Evolutionary conservation across 1,284 basidiomycete genomes (phyloP), one percentile per base, ranked within the genome.

Genomic region (Melampsora abietis-canadensis): DNA sequence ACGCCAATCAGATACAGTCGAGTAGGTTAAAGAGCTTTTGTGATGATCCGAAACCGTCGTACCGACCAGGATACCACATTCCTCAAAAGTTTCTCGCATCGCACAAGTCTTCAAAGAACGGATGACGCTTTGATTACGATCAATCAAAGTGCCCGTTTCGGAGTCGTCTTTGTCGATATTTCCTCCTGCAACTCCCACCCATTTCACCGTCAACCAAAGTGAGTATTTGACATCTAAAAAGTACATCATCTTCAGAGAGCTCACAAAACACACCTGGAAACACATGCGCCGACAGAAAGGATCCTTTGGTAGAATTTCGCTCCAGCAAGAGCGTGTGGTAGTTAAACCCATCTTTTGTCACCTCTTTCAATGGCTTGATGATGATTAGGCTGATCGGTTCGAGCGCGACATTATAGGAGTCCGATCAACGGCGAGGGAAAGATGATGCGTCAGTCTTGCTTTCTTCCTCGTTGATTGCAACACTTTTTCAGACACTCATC

Each of bases 21-120:
- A 46, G 24, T 59, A 51, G 46, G 47, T 64, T 24, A 61, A 47
- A 67, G 15, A 17, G 24, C 67, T 66, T 21, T 37, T 54, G 67
- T 27, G 27, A 76, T 73, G 37, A 65, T 67, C 21, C 75, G 76
- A 34, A 5, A 40, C 37, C 37, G 37, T 40, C 10, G 37, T 40
- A 2, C 69, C 69, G n/a, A 57, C 17, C 3, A 80, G 61, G 6
- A 80, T 61, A n/a, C 80, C 80, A 27, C 77, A 76, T 68, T 80
- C 80, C 60, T 80, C 79, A 27, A 80, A 79, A 1, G 78, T 79
- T 48, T 80, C 80, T 24, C 80, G 76, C 12, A 79, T 54, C 0
- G 79, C 80, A 37, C 78, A 79, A 4, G 78, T 57, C 37, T 76
- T 76, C 2, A 79, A 44, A 1, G 57, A n/a, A 68, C 51, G 31